Evolutionary conservation across 257 asterid genomes (phyloP), one percentile per base, ranked within the genome.

Genomic region (Fraxinus pennsylvanica): DNA sequence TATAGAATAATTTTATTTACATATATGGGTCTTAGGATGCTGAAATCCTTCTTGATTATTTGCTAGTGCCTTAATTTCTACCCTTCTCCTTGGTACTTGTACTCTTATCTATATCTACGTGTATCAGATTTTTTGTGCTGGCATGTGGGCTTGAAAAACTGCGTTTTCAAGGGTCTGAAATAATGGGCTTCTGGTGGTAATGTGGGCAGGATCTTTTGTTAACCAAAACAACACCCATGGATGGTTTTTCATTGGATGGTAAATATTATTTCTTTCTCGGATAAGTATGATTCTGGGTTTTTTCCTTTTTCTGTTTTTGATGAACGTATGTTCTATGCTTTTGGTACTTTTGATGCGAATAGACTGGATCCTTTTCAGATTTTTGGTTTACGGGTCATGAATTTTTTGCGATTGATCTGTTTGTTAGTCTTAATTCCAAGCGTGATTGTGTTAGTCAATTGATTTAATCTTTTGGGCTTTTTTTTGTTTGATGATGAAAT

Each of bases 11-110:
- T 80, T 77, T 74, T 38, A 38, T 38, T 82, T 75, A 80, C 73
- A 45, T 68, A 84, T 80, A 76, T 85, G 88, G 84, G 78, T 89
- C 78, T 80, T 84, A 76, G 86, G 90, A 87, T 85, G 85, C 86
- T 86, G 88, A 84, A 85, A 83, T 85, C 84, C 86, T 76, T 85
- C 88, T 87, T 87, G 91, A 86, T 89, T 84, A 83, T 81, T 73
- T 81, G 71, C 76, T 75, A 43, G 74, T 79, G 76, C 71, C 80
- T 25, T 78, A 25, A 22, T 22, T 63, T 63, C 71, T 47, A 57
- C 81, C 43, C 83, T 79, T 74, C 73, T 72, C 72, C 84, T 83
- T 74, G 87, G 85, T 82, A 87, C 84, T 86, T 80, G 80, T 78
- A 77, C 22, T 71, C 45, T 32, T 32, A 32, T 47, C 80, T 72